Base-by-base conservation (phyloP, 495 filamentous ascomycete genomes). In the Daldinia loculata region DNA sequence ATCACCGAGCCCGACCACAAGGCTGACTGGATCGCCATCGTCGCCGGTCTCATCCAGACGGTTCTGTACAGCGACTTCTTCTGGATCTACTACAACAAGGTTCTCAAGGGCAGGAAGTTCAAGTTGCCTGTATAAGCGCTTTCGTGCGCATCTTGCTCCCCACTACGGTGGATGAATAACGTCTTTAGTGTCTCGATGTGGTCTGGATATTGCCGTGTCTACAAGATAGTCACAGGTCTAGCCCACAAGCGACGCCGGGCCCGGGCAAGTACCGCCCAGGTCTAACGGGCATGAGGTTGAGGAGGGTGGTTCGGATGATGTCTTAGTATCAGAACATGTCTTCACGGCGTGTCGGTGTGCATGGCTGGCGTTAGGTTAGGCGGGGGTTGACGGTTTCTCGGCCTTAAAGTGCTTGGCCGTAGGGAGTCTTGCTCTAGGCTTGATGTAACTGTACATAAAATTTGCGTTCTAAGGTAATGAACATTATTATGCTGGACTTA, bases 21-120 rank as follows among this genome's bases (percentile, higher is more conserved):
- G 81, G 88, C 90, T 64, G 94, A 98, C 79, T 87, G 87, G 55
- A 94, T 97, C 72, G 89, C 94, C 2, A 89, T 96, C 48, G 66
- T 93, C 39, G 95, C 95, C 8, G 95, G 95, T 9, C 86, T 97
- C 30, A 83, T 97, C 66, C 95, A 99, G 85, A 98, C 95, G 19
- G 79, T 98, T 29, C 85, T 98, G 58, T 99, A 99, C 81, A 97
- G 93, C 59, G 95, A 99, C 82, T 99, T 99, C 84, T 99, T 99
- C 85, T 99, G 93, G 85, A 97, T 99, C 69, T 99, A 99, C 81
- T 99, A 97, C 79, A 97, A 90, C 48, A 97, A 96, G 82, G 89
- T 95, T 41, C 82, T 94, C 84, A 93, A 94, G 81, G 92, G 92
- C 57, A 91, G 93, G 85, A 94, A 91, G 80, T 95, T 95, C 77